Evolutionary conservation across 768 basidiomycete species (phyloP).

Genomic region (Auricularia sp.): DNA sequence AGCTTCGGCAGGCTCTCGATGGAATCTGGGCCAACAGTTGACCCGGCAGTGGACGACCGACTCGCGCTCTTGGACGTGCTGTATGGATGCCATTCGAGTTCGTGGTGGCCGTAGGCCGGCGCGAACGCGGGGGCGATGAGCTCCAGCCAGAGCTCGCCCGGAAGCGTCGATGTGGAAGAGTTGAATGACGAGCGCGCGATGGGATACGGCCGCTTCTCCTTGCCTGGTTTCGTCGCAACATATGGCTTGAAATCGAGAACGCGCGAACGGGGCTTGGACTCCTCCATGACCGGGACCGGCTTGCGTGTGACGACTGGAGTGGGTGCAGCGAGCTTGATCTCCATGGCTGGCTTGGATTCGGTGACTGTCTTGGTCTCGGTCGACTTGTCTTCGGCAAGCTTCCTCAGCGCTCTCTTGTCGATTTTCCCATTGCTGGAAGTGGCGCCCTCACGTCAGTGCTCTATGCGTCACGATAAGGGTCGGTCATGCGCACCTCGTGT

Average conservation of each 20-base stretch:
- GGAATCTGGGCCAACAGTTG: no score
- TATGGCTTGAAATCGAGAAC: not conserved
- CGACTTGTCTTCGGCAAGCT: conserved; percentile 8
- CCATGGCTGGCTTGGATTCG: conserved; percentile 3
- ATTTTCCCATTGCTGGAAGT: conserved; percentile 30
- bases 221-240: not conserved
- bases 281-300: no score
- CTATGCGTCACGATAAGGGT: not conserved
- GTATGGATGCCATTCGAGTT: not conserved
- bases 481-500: conserved; percentile 35
- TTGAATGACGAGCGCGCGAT: not conserved
- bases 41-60: no score
- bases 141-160: not conserved
- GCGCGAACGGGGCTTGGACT: not conserved
- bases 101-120: not conserved
- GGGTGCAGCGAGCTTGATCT: not conserved
- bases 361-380: not conserved
- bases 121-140: not conserved
- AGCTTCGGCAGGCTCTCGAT: not conserved
- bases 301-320: not conserved
- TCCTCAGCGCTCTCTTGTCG: conserved; percentile 18
- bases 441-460: not conserved
- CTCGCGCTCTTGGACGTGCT: no score
- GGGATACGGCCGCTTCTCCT: not conserved
- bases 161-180: not conserved